phyloP scores from a whole-genome alignment of 1,139 yeast genomes.

The Kodamaea ohmeri region DNA sequence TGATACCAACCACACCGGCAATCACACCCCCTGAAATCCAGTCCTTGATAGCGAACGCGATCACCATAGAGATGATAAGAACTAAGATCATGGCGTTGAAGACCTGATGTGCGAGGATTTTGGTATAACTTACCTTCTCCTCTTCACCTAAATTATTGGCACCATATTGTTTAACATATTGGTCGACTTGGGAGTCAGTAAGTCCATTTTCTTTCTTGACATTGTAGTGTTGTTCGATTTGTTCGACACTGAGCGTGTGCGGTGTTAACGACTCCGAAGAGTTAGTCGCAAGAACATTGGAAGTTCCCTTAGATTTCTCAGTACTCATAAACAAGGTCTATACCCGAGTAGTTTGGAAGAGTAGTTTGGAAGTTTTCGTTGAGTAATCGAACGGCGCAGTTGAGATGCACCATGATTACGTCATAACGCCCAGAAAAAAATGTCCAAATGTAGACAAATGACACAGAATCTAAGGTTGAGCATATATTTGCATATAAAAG shows the following conservation, averaged over 20 bases:
- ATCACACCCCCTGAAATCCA: slow-evolving; percentile 87
- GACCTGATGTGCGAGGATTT: slow-evolving; percentile 32
- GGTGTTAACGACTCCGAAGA: too few species aligned
- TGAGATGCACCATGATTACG: too few species aligned
- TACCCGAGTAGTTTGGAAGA: too few species aligned
- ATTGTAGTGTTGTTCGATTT: slow-evolving; percentile 15
- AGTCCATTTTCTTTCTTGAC: slow-evolving; percentile 19
- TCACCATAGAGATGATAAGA: slow-evolving; percentile 34
- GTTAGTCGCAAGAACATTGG: too few species aligned
- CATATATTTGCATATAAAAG: too few species aligned
- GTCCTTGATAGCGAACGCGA: slow-evolving; percentile 49
- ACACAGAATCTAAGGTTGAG: too few species aligned
- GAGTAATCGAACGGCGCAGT: too few species aligned
- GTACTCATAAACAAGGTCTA: too few species aligned
- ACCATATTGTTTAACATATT: slow-evolving; percentile 19
- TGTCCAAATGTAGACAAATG: too few species aligned
- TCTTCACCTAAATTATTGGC: slow-evolving; percentile 31
- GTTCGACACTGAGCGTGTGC: slow-evolving; percentile 10
- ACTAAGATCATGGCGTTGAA: slow-evolving; percentile 40
- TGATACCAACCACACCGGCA: slow-evolving; percentile 39
- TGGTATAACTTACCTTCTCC: slow-evolving; percentile 24
- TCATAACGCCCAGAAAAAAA: too few species aligned
- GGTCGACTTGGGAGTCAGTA: slow-evolving; percentile 14
- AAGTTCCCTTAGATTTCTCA: too few species aligned
- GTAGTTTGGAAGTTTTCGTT: too few species aligned